Conservation (phyloP, 1,139 yeast genomes). For the Wickerhamomyces sp. region DNA sequence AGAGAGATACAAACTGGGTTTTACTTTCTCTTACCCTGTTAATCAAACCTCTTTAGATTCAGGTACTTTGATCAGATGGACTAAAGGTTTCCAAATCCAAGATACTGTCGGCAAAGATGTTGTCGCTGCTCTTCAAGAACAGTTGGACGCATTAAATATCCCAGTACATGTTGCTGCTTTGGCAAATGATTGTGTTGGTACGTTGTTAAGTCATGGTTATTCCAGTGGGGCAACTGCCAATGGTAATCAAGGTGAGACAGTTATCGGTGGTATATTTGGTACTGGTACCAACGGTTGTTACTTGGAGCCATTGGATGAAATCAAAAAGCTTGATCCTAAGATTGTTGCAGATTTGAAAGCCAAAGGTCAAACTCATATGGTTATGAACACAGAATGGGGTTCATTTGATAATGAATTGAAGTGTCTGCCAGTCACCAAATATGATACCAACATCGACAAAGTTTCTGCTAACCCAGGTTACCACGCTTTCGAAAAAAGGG, state of each 20-base stretch:
- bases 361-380: conserved; percentile 64
- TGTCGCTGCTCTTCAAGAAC: conserved; percentile 64
- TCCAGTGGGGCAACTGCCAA: conserved; percentile 45
- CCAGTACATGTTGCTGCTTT: conserved; percentile 82
- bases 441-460: conserved; percentile 66
- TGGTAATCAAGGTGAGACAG: conserved; percentile 61
- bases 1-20: conserved; percentile 64
- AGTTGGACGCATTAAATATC: conserved; percentile 51
- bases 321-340: conserved; percentile 56
- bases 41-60: conserved; percentile 72
- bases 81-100: conserved; percentile 83
- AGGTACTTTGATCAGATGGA: conserved; percentile 89
- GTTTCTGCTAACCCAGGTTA: conserved; percentile 77
- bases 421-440: conserved; percentile 69
- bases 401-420: conserved; percentile 80
- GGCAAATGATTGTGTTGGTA: conserved; percentile 94
- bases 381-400: conserved; percentile 96
- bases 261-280: conserved; percentile 88
- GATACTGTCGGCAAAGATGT: conserved; percentile 85
- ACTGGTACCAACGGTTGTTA: conserved; percentile 98
- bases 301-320: conserved; percentile 64
- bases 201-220: conserved; percentile 83
- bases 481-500: conserved; percentile 90
- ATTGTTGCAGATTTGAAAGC: conserved; percentile 37
- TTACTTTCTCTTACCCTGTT: conserved; percentile 91